Base-by-base conservation (phyloP, 345 rosid genomes). In the Sisymbrium irio region DNA sequence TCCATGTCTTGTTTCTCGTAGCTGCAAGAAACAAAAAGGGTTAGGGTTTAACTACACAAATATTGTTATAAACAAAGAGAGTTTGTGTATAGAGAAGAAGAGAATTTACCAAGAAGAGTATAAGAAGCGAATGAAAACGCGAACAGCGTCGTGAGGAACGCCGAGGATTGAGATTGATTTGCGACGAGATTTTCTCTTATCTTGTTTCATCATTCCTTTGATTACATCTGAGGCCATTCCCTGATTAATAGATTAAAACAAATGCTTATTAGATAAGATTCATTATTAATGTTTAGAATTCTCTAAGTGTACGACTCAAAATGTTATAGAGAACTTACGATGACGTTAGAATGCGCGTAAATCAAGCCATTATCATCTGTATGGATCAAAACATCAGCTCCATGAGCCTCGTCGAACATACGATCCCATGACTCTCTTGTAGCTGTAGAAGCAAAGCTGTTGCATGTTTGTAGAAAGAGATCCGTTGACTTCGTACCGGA, bases 171-270 rank as follows among this genome's bases (percentile, higher is more conserved):
- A 77, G 64, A 93, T 83, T 12, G 86, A 75, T 84, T 73, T 80
- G 4, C 62, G 71, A 8, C 62, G 67, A 37, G 87, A 76, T 17
- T 42, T 75, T 40, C 49, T 32, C 74, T 87, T 93, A 8, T 85
- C 79, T 81, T 79, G 82, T 72, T 83, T 89, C 71, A 93, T 69
- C 84, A 88, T 78, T 73, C 89, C 94, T 83, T 44, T 91, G 62
- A 93, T 82, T 41, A 84, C 92, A 32, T 89, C 83, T 75, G 97
- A 91, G 72, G 96, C 96, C 86, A 83, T 83, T 35, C 92, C 92
- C 98, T 93, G 70, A 67, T 62, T 32, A 50, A 55, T 12, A 18
- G 55, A 41, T 54, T 25, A 32, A 33, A 44, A n/a, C n/a, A 56
- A 49, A 30, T 2, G 46, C 14, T 49, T 20, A 53, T 4, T 41